A percentile compares a stretch with the other conserved stretches of the same genome.
Conservation (phyloP, 1,284 basidiomycete species). For the Bondarzewia mesenterica region DNA sequence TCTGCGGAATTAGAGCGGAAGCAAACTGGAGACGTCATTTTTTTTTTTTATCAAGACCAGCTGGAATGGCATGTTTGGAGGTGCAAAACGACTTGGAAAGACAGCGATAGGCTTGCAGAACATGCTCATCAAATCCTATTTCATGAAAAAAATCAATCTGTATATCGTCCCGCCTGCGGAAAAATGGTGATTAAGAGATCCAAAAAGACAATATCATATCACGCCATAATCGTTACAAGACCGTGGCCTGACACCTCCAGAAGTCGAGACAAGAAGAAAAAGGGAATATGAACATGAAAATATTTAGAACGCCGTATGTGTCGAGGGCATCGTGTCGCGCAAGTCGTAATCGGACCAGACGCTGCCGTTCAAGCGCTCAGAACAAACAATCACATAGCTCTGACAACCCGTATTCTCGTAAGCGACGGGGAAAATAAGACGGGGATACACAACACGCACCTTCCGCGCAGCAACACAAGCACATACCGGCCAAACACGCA, state of each 20-base stretch:
- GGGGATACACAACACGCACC: constrained; percentile 34
- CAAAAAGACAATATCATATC: neutral
- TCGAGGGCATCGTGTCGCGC: too few species aligned
- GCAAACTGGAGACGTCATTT: neutral
- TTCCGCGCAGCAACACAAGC: constrained; percentile 73
- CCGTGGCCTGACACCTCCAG: neutral
- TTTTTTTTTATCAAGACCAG: too few species aligned
- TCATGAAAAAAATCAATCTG: too few species aligned
- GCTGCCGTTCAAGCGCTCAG: constrained; percentile 26
- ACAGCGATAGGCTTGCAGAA: too few species aligned
- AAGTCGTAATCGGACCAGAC: too few species aligned
- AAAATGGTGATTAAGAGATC: neutral
- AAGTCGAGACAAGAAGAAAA: neutral
- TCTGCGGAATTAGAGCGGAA: neutral
- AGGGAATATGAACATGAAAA: too few species aligned
- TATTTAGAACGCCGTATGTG: too few species aligned
- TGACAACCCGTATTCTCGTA: constrained; percentile 18
- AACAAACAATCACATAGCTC: constrained; percentile 69
- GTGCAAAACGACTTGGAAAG: too few species aligned
- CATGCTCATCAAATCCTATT: too few species aligned
- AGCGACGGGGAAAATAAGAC: neutral
- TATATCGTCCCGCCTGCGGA: neutral
- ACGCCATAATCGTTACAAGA: neutral
- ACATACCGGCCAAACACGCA: constrained; percentile 66
- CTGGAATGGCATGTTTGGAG: too few species aligned